Conservation (phyloP, 2,329 filamentous ascomycete species). For the Aspergillus udagawae region DNA sequence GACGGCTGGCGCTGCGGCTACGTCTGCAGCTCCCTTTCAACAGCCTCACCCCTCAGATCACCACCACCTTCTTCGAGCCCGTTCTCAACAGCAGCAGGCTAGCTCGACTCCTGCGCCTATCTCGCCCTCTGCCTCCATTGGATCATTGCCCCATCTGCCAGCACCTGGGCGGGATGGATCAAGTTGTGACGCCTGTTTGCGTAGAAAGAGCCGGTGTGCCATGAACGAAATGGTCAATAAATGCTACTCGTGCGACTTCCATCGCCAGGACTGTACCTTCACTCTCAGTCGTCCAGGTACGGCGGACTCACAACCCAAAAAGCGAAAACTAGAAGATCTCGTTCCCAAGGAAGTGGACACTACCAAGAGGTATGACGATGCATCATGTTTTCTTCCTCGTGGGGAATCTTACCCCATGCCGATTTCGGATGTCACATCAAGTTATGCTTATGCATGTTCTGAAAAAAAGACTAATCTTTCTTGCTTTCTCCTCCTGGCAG, state of each 20-base stretch:
- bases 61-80: conserved; percentile 22
- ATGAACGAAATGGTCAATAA: conserved; percentile 43
- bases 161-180: conserved; percentile 32
- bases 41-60: conserved; percentile 21
- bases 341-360: conserved; percentile 24
- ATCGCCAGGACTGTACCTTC: conserved; percentile 43
- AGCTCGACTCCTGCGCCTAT: conserved; percentile 17
- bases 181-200: conserved; percentile 42
- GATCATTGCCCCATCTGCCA: conserved; percentile 23
- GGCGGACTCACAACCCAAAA: conserved; percentile 29
- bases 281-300: conserved; percentile 21
- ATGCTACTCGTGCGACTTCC: conserved; percentile 43
- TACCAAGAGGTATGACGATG: conserved; percentile 34
- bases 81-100: conserved; percentile 19
- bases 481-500: conserved; percentile 15
- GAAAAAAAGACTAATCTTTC: conserved; percentile 11
- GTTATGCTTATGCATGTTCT: conserved; percentile 5
- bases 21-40: conserved; percentile 21
- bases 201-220: conserved; percentile 40
- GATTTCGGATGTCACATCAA: conserved; percentile 19
- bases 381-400: not conserved
- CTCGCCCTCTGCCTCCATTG: conserved; percentile 16
- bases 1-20: conserved; percentile 22
- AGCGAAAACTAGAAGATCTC: conserved; percentile 37
- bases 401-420: conserved; percentile 7